phyloP scores from a whole-genome alignment of 805 yeast species.

The Peterozyma toletana region DNA sequence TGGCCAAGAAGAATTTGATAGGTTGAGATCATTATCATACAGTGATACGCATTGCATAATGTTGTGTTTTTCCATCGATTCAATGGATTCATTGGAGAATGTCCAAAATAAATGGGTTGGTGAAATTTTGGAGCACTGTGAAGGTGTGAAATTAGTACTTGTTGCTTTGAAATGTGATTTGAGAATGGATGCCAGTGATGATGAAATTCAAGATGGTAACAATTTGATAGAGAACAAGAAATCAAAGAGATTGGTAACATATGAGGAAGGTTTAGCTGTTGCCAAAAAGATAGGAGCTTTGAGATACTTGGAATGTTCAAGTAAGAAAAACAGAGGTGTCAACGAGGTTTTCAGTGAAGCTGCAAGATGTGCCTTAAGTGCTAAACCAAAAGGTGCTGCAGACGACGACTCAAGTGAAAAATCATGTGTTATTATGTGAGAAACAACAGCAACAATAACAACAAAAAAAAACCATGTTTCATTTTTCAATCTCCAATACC shows the following conservation, averaged over 20 bases:
- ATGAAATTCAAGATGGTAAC: slow-evolving; percentile 19
- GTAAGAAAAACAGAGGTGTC: slow-evolving; percentile 95
- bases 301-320: slow-evolving; percentile 93
- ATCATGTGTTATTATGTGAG: slow-evolving; percentile 33
- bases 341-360: slow-evolving; percentile 99
- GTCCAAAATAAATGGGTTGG: slow-evolving; percentile 97
- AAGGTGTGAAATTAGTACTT: slow-evolving; percentile 86
- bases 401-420: slow-evolving; percentile 30
- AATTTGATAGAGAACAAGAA: slow-evolving; percentile 24
- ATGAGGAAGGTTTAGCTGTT: slow-evolving; percentile 89
- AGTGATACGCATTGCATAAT: slow-evolving; percentile 95
- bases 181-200: slow-evolving; percentile 52
- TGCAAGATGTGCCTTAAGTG: slow-evolving; percentile 90
- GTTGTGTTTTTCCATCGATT: slow-evolving; percentile 92
- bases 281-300: slow-evolving; percentile 93
- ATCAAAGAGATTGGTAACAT: slow-evolving; percentile 56
- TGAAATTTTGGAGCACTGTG: slow-evolving; percentile 94
- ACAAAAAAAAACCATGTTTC: neutral
- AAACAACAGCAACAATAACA: neutral
- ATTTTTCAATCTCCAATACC: neutral
- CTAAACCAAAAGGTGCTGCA: slow-evolving; percentile 73
- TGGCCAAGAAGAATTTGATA: slow-evolving; percentile 97
- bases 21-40: slow-evolving; percentile 86
- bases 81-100: slow-evolving; percentile 88
- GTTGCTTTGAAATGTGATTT: slow-evolving; percentile 95